Percentiles rank a stretch among this genome's conserved stretches.
Conservation (phyloP, 2,329 filamentous ascomycete species). For the Neofusicoccum ribis region DNA sequence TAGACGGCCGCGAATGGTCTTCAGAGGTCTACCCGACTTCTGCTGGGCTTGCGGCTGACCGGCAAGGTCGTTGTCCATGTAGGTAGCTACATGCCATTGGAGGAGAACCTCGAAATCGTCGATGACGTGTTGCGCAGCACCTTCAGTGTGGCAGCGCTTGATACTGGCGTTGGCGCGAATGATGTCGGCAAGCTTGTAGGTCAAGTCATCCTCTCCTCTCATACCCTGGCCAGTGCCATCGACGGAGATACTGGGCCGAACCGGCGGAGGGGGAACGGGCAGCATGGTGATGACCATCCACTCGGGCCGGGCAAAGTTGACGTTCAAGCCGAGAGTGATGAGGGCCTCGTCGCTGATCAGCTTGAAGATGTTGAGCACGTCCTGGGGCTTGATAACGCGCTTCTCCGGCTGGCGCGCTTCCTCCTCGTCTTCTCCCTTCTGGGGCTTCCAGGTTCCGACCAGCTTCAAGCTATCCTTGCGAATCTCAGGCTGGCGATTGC, state of each 20-base stretch:
- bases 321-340: slow-evolving; percentile 84
- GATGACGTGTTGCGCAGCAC: slow-evolving; percentile 86
- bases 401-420: slow-evolving; percentile 67
- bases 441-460: slow-evolving; percentile 70
- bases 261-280: slow-evolving; percentile 91
- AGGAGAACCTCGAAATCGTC: slow-evolving; percentile 88
- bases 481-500: slow-evolving; percentile 85
- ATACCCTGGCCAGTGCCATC: slow-evolving; percentile 90
- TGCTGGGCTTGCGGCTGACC: slow-evolving; percentile 92
- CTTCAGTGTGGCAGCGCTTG: slow-evolving; percentile 84
- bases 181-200: slow-evolving; percentile 98
- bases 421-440: slow-evolving; percentile 72
- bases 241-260: slow-evolving; percentile 95
- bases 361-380: slow-evolving; percentile 82
- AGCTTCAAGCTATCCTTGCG: slow-evolving; percentile 84
- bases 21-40: slow-evolving; percentile 94
- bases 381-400: slow-evolving; percentile 76
- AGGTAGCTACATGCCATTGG: slow-evolving; percentile 97
- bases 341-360: slow-evolving; percentile 81
- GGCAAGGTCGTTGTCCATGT: slow-evolving; percentile 99
- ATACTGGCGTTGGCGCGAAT: slow-evolving; percentile 97
- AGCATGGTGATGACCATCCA: slow-evolving; percentile 98
- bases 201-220: slow-evolving; percentile 97
- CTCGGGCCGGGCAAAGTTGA: slow-evolving; percentile 92
- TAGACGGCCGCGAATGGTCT: slow-evolving; percentile 92